Conservation (phyloP, 495 filamentous ascomycete genomes). For the Hypoxylon fragiforme region DNA sequence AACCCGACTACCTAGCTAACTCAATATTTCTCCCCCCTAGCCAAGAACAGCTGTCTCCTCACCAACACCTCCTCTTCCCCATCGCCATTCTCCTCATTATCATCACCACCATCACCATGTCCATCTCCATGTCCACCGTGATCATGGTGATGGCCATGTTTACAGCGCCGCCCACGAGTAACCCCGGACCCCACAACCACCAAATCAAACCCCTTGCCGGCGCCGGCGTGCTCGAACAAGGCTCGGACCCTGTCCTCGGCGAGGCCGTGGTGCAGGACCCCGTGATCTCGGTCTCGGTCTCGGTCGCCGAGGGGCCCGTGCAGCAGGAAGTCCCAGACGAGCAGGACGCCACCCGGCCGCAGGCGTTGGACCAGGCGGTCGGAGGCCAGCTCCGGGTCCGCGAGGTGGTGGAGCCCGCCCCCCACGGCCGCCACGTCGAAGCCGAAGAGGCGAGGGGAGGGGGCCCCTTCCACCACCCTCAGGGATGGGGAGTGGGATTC, state of each 20-base stretch:
- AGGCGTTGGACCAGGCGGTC: slow-evolving; percentile 61
- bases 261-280: slow-evolving; percentile 62
- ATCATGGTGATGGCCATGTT: background rate
- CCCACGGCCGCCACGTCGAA: slow-evolving; percentile 70
- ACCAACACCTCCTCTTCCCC: slow-evolving; percentile 8
- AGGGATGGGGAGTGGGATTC: too few species aligned
- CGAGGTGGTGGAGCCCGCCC: slow-evolving; percentile 74
- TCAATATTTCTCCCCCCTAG: slow-evolving; percentile 38
- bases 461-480: too few species aligned
- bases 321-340: slow-evolving; percentile 67
- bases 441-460: slow-evolving; percentile 56
- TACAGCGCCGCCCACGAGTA: slow-evolving; percentile 22
- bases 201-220: slow-evolving; percentile 48
- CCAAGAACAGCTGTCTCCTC: slow-evolving; percentile 37
- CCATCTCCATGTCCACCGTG: slow-evolving; percentile 10
- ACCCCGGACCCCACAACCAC: slow-evolving; percentile 39
- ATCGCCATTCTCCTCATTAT: too few species aligned
- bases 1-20: too few species aligned
- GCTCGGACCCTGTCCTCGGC: slow-evolving; percentile 52
- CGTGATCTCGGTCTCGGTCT: too few species aligned
- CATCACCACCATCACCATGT: too few species aligned
- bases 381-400: slow-evolving; percentile 59
- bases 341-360: slow-evolving; percentile 61
- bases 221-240: slow-evolving; percentile 57
- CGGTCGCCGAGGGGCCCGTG: slow-evolving; percentile 46